These are phyloP conservation scores for Silene coronaria DNA, from an alignment of 179 eudicot species.

Conservation along the genomic window DNA sequence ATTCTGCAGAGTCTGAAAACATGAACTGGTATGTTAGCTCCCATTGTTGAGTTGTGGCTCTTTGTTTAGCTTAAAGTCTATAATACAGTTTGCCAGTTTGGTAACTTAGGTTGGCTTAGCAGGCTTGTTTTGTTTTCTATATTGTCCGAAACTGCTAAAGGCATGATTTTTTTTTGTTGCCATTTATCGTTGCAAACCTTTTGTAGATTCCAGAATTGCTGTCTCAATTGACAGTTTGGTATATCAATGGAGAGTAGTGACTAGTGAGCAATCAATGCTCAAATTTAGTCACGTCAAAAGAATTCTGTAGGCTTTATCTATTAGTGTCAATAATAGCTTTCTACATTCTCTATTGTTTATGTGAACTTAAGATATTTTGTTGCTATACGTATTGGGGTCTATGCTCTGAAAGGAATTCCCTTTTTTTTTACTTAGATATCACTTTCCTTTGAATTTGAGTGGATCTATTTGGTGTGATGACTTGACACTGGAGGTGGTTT, in stretches of 20 bases:
- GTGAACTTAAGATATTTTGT: neutral
- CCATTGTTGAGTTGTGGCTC: neutral
- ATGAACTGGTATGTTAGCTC: conserved; percentile 43
- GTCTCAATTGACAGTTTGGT: neutral
- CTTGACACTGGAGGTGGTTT: no score
- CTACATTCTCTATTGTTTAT: neutral
- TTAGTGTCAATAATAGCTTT: neutral
- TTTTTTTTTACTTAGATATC: neutral
- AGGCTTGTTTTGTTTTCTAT: neutral
- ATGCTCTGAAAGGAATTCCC: neutral
- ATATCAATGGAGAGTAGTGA: neutral
- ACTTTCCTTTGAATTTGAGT: neutral
- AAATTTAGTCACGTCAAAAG: neutral
- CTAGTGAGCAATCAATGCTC: neutral
- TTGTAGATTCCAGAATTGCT: neutral
- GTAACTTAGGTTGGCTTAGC: neutral
- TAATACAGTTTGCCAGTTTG: no score
- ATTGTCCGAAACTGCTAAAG: neutral
- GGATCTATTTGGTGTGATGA: no score
- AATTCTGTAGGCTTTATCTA: neutral
- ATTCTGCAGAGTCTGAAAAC: conserved; percentile 79
- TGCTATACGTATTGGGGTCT: neutral
- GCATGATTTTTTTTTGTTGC: neutral
- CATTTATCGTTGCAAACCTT: neutral
- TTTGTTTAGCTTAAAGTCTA: neutral